phyloP scores from a whole-genome alignment of 148 eudicot genomes.

The Suaeda aralocaspica region DNA sequence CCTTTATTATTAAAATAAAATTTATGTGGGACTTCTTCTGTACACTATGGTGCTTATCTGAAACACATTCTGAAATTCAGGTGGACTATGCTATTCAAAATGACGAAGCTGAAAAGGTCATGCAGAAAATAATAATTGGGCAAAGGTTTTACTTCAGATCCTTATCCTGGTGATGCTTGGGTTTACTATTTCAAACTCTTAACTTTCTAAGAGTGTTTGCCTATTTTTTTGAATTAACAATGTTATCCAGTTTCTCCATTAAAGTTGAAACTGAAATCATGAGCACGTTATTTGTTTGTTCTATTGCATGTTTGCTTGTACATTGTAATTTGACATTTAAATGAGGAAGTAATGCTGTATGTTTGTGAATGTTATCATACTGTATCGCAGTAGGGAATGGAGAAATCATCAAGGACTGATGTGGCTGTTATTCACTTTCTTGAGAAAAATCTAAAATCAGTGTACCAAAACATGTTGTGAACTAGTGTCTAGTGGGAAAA shows the following conservation, averaged over 20 bases:
- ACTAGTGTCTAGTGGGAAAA: too few relatives aligned
- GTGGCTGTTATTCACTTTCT: too few relatives aligned
- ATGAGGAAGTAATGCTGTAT: background rate
- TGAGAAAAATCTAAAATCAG: too few relatives aligned
- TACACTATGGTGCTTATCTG: slow-evolving; percentile 17
- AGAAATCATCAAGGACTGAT: background rate
- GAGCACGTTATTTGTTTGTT: too few relatives aligned
- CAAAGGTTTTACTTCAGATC: slow-evolving; percentile 46
- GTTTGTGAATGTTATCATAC: background rate
- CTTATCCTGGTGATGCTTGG: background rate
- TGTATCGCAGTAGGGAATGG: background rate
- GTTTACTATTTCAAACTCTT: slow-evolving; percentile 7
- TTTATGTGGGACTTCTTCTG: background rate
- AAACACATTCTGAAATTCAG: slow-evolving; percentile 34
- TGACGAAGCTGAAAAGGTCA: slow-evolving; percentile 71
- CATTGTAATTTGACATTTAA: background rate
- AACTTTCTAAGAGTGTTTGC: background rate
- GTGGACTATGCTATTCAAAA: slow-evolving; percentile 71
- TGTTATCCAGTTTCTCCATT: background rate
- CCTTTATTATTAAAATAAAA: background rate
- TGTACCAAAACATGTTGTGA: too few relatives aligned
- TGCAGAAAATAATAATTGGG: slow-evolving; percentile 62
- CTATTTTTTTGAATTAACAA: too few relatives aligned
- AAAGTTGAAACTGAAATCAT: too few relatives aligned
- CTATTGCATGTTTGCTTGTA: too few relatives aligned